Percentiles rank a stretch among this genome's conserved stretches.
Conservation (phyloP, 2,329 filamentous ascomycete species). For the Fusarium sp. region DNA sequence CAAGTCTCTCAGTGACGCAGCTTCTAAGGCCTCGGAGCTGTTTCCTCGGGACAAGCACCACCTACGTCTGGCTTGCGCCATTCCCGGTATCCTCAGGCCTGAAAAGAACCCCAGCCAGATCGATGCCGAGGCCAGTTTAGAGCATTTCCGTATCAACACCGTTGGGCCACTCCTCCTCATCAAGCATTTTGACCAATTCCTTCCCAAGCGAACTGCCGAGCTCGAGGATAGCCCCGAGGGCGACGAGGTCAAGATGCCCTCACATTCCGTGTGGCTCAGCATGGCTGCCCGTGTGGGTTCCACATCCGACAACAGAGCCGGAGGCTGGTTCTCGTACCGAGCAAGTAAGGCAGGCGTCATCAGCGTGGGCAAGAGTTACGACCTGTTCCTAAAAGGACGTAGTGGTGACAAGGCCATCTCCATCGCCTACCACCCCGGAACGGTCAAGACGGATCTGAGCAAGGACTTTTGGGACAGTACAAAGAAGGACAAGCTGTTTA, state of each 20-base stretch:
- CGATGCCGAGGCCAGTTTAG: slow-evolving; percentile 71
- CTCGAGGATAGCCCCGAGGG: slow-evolving; percentile 48
- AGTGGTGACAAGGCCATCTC: slow-evolving; percentile 75
- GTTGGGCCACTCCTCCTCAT: slow-evolving; percentile 82
- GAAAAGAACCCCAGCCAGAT: slow-evolving; percentile 81
- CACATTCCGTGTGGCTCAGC: slow-evolving; percentile 76
- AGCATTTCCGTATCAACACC: slow-evolving; percentile 81
- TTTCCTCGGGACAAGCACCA: slow-evolving; percentile 69
- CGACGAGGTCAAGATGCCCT: slow-evolving; percentile 58
- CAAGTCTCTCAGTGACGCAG: slow-evolving; percentile 71
- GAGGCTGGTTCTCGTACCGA: slow-evolving; percentile 88
- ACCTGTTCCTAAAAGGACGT: slow-evolving; percentile 73
- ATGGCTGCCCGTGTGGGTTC: slow-evolving; percentile 86
- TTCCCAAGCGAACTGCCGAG: slow-evolving; percentile 71
- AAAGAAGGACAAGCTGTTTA: slow-evolving; percentile 74
- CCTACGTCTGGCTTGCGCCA: slow-evolving; percentile 77
- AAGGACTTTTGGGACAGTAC: slow-evolving; percentile 79
- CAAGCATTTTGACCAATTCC: slow-evolving; percentile 80
- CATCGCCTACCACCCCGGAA: slow-evolving; percentile 83
- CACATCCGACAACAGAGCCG: slow-evolving; percentile 78
- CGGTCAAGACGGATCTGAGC: slow-evolving; percentile 82
- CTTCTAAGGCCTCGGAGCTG: slow-evolving; percentile 63
- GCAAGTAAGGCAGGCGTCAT: slow-evolving; percentile 83
- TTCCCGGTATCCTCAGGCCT: slow-evolving; percentile 80
- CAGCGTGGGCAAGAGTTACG: slow-evolving; percentile 79